Conservation (phyloP, 2,329 filamentous ascomycete genomes). For the Ceratocystis huliohia region DNA sequence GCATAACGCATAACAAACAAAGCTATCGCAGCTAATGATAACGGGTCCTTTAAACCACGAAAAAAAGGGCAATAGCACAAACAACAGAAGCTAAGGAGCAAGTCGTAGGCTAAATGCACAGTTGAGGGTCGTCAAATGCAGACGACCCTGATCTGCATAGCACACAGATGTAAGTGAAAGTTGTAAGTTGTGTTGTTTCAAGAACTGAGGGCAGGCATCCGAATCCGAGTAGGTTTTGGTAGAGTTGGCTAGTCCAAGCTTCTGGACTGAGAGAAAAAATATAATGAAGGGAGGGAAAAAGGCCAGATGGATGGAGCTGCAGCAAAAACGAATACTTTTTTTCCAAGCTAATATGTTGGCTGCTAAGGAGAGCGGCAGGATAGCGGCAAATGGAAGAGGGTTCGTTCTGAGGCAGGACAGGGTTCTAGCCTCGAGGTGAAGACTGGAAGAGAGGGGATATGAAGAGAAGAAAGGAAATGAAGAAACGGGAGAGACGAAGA, state of each 20-base stretch:
- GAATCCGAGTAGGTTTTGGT: neutral
- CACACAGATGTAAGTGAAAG: neutral
- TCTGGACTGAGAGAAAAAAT: neutral
- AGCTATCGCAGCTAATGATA: neutral
- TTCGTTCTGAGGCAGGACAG: no score
- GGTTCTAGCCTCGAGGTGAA: neutral
- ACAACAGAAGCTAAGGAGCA: neutral
- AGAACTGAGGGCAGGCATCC: neutral
- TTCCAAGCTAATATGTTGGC: no score
- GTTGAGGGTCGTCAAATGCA: neutral
- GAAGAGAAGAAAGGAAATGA: neutral
- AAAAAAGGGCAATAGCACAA: neutral
- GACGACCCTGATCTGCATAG: neutral
- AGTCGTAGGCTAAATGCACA: neutral
- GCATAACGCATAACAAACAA: neutral
- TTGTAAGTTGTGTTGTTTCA: neutral
- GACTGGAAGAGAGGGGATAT: neutral
- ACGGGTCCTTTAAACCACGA: neutral
- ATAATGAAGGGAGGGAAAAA: neutral
- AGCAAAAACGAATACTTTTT: no score
- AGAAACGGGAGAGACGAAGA: neutral
- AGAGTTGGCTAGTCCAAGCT: neutral
- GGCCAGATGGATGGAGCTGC: no score
- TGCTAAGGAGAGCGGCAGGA: no score
- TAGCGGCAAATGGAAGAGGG: no score